These are phyloP conservation scores for Fusarium pseudonygamai DNA, from an alignment of 2,329 filamentous ascomycete genomes.

Conservation along the genomic window DNA sequence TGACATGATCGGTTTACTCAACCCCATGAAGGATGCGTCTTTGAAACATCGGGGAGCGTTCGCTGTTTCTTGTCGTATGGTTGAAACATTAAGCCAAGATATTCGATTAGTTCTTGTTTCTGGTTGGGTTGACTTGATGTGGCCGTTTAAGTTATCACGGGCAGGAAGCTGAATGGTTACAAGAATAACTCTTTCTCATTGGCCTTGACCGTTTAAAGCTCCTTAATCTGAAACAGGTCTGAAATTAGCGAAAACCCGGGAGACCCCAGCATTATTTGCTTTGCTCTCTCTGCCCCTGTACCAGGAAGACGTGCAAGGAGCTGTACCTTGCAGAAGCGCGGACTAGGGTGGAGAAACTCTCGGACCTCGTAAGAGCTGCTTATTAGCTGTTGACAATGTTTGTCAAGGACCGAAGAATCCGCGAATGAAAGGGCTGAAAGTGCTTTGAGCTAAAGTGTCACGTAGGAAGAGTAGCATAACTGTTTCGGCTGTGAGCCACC, in stretches of 20 bases:
- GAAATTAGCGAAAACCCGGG: constrained; percentile 20
- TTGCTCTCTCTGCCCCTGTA: constrained; percentile 8
- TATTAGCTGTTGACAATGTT: not conserved
- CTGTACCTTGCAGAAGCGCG: constrained; percentile 33
- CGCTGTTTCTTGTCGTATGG: constrained; percentile 6
- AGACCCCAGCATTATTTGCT: not conserved
- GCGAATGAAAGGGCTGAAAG: not conserved
- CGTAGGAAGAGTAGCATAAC: not conserved
- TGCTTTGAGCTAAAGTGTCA: not conserved
- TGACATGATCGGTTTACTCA: constrained; percentile 14
- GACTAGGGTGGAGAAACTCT: constrained; percentile 9
- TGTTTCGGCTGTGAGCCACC: constrained; percentile 11
- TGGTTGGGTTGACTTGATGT: not conserved
- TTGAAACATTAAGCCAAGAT: constrained; percentile 11
- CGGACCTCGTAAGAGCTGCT: not conserved
- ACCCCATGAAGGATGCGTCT: not conserved
- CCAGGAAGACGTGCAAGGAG: constrained; percentile 20
- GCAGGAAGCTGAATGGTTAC: not conserved
- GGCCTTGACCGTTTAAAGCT: constrained; percentile 13
- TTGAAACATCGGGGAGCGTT: not conserved
- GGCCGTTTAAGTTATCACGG: constrained; percentile 8
- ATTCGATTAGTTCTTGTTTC: not conserved
- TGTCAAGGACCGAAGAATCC: constrained; percentile 2
- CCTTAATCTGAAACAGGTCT: constrained; percentile 32
- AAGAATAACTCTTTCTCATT: constrained; percentile 5